A percentile compares a stretch with the other conserved stretches of the same genome.
Evolutionary conservation across 768 basidiomycete species (phyloP).

Genomic region (Amanita polypyramis): DNA sequence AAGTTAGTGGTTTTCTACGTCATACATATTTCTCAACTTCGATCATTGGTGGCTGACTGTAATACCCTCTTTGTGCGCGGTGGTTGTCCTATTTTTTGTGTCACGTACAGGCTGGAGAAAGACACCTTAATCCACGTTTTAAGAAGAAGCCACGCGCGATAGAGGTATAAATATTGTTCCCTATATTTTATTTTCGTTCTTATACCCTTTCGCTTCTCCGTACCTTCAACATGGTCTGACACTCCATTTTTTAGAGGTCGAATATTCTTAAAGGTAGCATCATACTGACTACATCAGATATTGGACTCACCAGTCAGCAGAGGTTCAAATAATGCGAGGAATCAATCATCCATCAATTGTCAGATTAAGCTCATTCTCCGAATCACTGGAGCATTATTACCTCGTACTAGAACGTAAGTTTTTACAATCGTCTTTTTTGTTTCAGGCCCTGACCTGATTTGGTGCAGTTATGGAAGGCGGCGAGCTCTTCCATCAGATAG

Average conservation of each 20-base stretch:
- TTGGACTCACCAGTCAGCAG: conserved; percentile 27
- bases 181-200: conserved; percentile 14
- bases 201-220: conserved; percentile 1
- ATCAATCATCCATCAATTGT: conserved; percentile 88
- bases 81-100: conserved; percentile 11
- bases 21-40: conserved; percentile 14
- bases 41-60: conserved; percentile 15
- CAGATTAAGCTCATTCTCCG: conserved; percentile 85
- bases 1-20: conserved; percentile 51
- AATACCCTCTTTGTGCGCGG: conserved; percentile 22
- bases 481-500: conserved; percentile 97
- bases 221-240: conserved; percentile 19
- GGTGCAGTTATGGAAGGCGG: conserved; percentile 88
- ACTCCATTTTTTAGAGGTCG: conserved; percentile 57
- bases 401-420: conserved; percentile 80
- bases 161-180: conserved; percentile 59
- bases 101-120: conserved; percentile 66
- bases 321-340: conserved; percentile 99
- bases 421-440: neutral
- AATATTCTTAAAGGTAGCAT: conserved; percentile 87
- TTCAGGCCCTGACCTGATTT: conserved; percentile 9
- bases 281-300: neutral
- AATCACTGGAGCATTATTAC: conserved; percentile 90
- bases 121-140: conserved; percentile 87
- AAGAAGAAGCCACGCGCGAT: conserved; percentile 97